Conservation (phyloP, 192 early-diverging fungal genomes). For the Linnemannia exigua region DNA sequence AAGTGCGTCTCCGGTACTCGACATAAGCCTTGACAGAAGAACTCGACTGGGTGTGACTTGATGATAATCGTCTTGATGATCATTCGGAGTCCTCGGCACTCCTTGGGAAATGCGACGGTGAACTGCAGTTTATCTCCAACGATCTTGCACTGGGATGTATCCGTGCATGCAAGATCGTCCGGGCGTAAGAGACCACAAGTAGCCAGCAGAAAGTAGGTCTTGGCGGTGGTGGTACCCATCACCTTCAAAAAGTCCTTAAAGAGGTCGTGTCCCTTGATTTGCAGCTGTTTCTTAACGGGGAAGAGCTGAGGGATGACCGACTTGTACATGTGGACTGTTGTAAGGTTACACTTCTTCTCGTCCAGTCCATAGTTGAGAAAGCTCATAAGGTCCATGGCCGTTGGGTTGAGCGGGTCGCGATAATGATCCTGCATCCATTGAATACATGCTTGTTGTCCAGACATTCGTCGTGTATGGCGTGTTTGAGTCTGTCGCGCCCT, state of each 20-base stretch:
- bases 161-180: slow-evolving; percentile 15
- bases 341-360: slow-evolving; percentile 6
- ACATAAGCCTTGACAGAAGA: slow-evolving; percentile 1
- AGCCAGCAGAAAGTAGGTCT: slow-evolving; percentile 9
- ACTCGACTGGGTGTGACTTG: neutral
- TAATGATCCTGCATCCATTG: neutral
- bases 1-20: slow-evolving; percentile 17
- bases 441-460: neutral
- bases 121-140: too few relatives aligned
- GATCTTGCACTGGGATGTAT: neutral
- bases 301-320: slow-evolving; percentile 8
- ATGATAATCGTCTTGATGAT: slow-evolving; percentile 19
- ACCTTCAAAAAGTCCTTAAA: slow-evolving; percentile 13
- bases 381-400: slow-evolving; percentile 16
- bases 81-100: neutral
- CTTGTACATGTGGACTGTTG: slow-evolving; percentile 16
- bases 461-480: neutral
- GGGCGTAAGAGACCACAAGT: slow-evolving; percentile 13
- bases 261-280: neutral
- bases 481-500: too few relatives aligned
- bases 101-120: too few relatives aligned
- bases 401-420: slow-evolving; percentile 7
- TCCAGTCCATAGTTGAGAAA: slow-evolving; percentile 10
- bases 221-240: neutral
- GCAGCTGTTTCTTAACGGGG: neutral